Evolutionary conservation across 2,329 filamentous ascomycete genomes (phyloP), one percentile per base, ranked within the genome.

Genomic region (Fusarium haematococcum): DNA sequence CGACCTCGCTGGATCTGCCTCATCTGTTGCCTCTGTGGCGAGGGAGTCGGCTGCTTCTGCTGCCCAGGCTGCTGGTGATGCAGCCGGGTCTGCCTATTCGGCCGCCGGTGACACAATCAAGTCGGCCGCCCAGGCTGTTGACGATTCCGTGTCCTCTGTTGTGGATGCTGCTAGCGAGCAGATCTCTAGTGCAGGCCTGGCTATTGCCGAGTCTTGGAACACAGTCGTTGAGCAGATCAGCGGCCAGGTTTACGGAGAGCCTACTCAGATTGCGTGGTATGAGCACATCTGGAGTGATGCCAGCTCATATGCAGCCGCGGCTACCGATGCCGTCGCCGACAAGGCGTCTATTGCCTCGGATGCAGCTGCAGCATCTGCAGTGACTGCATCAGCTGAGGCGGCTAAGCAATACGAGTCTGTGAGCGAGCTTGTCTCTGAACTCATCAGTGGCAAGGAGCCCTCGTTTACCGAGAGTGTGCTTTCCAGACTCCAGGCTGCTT

Each of bases 401-500:
- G 85, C 86, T 7, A 86, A 88, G 57, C 92, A 94, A 77, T 95
- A 94, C 75, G 88, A 89, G 6, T 90, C 90, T 30, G 88, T 97
- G 6, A 91, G 92, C 79, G 90, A 89, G 14, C 88, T 97, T 2
- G 88, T 97, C 16, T 93, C 92, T 2, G 94, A 97, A 81, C 86
- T 97, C 1, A 86, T 97, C 16, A 84, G 88, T 45, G 95, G 93
- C 63, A 94, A 92, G 81, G 94, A 97, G 80, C 92, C 94, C 0
- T 91, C 91, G 16, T 97, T 95, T 78, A 95, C 92, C 0, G 93
- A 97, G 79, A 95, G 93, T 68, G 92, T 96, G 4, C 91, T 95
- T 83, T 90, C 86, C 62, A 90, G 93, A 61, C 87, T 97, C 14
- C 89, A 90, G 65, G 91, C 89, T 4, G 93, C 91, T 1, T 97